phyloP scores from a whole-genome alignment of 345 rosid genomes.

The Erodium maritimum region DNA sequence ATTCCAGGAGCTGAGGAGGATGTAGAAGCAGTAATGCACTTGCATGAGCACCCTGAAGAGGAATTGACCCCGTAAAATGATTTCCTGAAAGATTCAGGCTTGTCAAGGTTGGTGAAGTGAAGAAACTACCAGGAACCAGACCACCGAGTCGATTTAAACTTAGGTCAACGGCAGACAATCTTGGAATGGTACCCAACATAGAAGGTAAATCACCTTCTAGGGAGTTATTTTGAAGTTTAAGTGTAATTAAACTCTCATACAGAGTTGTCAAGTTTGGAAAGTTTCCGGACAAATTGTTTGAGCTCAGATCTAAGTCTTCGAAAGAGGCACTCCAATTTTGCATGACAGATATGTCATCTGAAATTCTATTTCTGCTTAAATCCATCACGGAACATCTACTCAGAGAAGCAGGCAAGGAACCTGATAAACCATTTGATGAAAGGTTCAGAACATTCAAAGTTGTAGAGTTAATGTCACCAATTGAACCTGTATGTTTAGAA shows the following conservation, averaged over 20 bases:
- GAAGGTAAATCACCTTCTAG: slow-evolving; percentile 55
- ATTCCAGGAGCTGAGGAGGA: slow-evolving; percentile 46
- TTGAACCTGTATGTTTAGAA: slow-evolving; percentile 42
- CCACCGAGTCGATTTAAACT: slow-evolving; percentile 65
- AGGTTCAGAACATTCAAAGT: slow-evolving; percentile 58
- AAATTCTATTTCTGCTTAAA: slow-evolving; percentile 63
- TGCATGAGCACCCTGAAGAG: slow-evolving; percentile 41
- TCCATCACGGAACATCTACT: slow-evolving; percentile 39
- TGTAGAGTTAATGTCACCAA: slow-evolving; percentile 46
- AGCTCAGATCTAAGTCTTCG: slow-evolving; percentile 71
- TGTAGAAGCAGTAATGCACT: slow-evolving; percentile 42
- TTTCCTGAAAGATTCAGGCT: slow-evolving; percentile 77
- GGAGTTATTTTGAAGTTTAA: slow-evolving; percentile 60
- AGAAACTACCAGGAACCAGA: slow-evolving; percentile 46
- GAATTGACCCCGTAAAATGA: slow-evolving; percentile 56
- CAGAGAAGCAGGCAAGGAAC: slow-evolving; percentile 46
- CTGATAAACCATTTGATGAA: slow-evolving; percentile 59
- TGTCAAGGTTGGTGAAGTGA: slow-evolving; percentile 39
- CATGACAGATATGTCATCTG: slow-evolving; percentile 46
- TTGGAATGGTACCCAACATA: slow-evolving; percentile 28
- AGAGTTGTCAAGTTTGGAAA: slow-evolving; percentile 47
- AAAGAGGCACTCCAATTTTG: slow-evolving; percentile 56
- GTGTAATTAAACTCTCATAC: slow-evolving; percentile 35
- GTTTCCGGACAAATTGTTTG: slow-evolving; percentile 64
- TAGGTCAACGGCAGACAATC: slow-evolving; percentile 53